Conservation (phyloP, 106 monocot genomes). For the Phalaenopsis aphrodite region DNA sequence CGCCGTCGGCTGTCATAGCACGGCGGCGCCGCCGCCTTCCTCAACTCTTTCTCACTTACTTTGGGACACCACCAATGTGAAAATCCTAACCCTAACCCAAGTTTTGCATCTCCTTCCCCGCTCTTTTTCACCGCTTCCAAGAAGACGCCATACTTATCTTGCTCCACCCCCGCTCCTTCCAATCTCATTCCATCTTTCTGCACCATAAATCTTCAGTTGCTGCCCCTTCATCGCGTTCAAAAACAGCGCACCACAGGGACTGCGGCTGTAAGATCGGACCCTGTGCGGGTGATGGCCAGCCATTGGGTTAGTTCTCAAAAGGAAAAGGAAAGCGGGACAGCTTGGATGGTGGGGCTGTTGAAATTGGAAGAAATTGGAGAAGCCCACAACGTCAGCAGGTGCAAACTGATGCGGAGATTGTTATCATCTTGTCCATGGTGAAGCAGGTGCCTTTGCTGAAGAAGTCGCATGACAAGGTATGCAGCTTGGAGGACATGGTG, state of each 20-base stretch:
- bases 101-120: conserved; percentile 12
- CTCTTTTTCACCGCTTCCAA: conserved; percentile 41
- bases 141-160: conserved; percentile 21
- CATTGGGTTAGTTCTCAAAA: not conserved
- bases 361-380: conserved; percentile 13
- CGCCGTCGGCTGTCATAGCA: conserved; percentile 16
- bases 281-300: not conserved
- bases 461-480: conserved; percentile 28
- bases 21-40: not conserved
- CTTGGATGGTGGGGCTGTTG: conserved; percentile 12
- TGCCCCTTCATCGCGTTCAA: conserved; percentile 6
- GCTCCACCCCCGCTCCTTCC: not conserved
- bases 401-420: not conserved
- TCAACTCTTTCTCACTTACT: conserved; percentile 16
- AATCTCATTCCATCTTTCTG: conserved; percentile 3
- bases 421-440: not conserved
- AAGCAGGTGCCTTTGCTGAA: conserved; percentile 7
- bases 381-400: conserved; percentile 19
- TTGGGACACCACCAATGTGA: conserved; percentile 45
- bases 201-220: conserved; percentile 3
- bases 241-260: conserved; percentile 22
- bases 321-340: conserved; percentile 25
- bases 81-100: conserved; percentile 22
- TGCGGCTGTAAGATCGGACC: conserved; percentile 17
- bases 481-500: conserved; percentile 36